These are phyloP conservation scores for Cutaneotrichosporon sp. DNA, from an alignment of 1,284 basidiomycete species.

Conservation along the genomic window DNA sequence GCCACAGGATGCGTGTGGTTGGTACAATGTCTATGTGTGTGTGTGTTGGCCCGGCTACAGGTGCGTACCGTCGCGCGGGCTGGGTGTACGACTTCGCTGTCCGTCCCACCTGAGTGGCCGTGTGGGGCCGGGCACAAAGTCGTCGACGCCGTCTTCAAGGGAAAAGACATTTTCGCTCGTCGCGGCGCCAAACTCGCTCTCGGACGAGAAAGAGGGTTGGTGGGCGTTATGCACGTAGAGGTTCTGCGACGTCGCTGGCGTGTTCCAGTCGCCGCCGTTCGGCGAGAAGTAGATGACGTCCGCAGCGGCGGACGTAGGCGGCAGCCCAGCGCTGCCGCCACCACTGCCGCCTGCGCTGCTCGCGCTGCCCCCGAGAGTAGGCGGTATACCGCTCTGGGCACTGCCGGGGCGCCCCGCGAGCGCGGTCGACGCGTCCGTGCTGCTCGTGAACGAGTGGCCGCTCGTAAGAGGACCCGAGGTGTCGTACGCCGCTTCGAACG, in stretches of 20 bases:
- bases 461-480: neutral
- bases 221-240: conserved; percentile 13
- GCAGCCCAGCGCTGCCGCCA: too few relatives aligned
- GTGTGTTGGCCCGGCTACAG: neutral
- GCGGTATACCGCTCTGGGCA: neutral
- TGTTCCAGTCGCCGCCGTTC: neutral
- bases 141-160: conserved; percentile 20
- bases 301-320: too few relatives aligned
- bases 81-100: conserved; percentile 12
- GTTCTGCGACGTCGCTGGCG: neutral
- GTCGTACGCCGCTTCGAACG: neutral
- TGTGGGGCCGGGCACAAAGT: conserved; percentile 3
- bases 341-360: neutral
- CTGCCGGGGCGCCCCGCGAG: neutral
- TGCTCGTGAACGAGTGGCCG: neutral
- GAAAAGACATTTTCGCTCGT: conserved; percentile 22
- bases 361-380: neutral
- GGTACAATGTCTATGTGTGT: neutral
- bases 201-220: conserved; percentile 16
- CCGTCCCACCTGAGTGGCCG: conserved; percentile 8
- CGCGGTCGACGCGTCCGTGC: neutral
- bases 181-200: conserved; percentile 21
- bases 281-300: neutral
- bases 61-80: conserved; percentile 10
- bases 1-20: neutral